Evolutionary conservation across 306 rosid species (phyloP).

Genomic region (Argentina anserina): DNA sequence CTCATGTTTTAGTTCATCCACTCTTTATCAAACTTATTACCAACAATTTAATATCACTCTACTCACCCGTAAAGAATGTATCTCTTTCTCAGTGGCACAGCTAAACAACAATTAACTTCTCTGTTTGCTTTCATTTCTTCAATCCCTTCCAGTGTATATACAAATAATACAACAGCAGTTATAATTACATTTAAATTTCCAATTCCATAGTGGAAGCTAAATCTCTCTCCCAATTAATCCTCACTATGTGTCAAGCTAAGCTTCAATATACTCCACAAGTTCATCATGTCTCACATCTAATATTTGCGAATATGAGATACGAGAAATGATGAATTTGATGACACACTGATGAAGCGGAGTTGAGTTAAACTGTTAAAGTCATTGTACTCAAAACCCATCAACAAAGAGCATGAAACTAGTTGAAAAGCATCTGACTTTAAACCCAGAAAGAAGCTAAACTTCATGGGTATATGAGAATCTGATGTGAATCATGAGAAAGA

Average conservation of each 20-base stretch:
- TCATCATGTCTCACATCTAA: not conserved
- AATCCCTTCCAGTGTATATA: not conserved
- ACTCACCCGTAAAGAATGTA: too few relatives aligned
- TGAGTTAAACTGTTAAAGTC: not conserved
- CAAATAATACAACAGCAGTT: not conserved
- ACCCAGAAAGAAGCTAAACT: not conserved
- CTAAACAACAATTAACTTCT: not conserved
- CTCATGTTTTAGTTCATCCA: too few relatives aligned
- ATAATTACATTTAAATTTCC: not conserved
- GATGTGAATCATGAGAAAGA: too few relatives aligned
- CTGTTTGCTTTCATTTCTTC: not conserved
- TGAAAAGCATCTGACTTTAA: not conserved
- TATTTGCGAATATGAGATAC: not conserved
- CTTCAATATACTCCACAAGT: not conserved
- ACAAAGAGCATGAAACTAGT: not conserved
- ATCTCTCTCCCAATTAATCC: not conserved
- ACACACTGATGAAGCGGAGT: not conserved
- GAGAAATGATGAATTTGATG: not conserved
- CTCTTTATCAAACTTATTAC: too few relatives aligned
- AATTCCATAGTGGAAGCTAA: not conserved
- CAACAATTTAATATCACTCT: not conserved
- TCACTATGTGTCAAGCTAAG: not conserved
- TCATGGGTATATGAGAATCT: not conserved
- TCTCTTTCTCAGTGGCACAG: not conserved
- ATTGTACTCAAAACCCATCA: conserved; percentile 4